Evolutionary conservation across 345 rosid genomes (phyloP).

Genomic region (Eucalyptus paniculata): DNA sequence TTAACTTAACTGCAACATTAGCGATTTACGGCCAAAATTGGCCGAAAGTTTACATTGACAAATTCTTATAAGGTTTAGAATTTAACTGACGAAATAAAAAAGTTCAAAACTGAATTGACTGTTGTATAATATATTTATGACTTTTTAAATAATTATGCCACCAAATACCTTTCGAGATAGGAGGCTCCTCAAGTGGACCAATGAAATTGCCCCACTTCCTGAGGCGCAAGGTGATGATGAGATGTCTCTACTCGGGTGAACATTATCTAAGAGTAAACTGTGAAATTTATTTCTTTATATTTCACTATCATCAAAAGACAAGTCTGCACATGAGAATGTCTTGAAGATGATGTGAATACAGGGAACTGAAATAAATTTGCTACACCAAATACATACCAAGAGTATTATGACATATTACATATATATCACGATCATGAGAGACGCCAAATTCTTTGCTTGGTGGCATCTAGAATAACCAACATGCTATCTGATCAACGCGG

Average conservation of each 20-base stretch:
- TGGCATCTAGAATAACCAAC: not conserved
- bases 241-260: too few species aligned
- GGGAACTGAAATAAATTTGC: not conserved
- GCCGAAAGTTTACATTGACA: too few species aligned
- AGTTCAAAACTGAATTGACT: rapidly evolving
- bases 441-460: not conserved
- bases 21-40: not conserved
- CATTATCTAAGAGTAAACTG: not conserved
- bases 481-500: not conserved
- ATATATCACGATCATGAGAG: not conserved
- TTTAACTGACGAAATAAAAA: too few species aligned
- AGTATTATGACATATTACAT: not conserved
- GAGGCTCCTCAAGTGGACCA: not conserved
- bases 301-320: not conserved
- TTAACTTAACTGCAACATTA: rapidly evolving
- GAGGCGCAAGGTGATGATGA: too few species aligned
- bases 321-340: not conserved
- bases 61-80: rapidly evolving
- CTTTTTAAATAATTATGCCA: not conserved
- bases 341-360: not conserved
- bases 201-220: not conserved
- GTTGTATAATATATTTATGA: too few species aligned
- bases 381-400: not conserved
- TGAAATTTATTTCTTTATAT: not conserved
- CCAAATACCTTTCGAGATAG: not conserved